Evolutionary conservation across 371 early-diverging fungal genomes (phyloP).

Genomic region (Mortierella sp.): DNA sequence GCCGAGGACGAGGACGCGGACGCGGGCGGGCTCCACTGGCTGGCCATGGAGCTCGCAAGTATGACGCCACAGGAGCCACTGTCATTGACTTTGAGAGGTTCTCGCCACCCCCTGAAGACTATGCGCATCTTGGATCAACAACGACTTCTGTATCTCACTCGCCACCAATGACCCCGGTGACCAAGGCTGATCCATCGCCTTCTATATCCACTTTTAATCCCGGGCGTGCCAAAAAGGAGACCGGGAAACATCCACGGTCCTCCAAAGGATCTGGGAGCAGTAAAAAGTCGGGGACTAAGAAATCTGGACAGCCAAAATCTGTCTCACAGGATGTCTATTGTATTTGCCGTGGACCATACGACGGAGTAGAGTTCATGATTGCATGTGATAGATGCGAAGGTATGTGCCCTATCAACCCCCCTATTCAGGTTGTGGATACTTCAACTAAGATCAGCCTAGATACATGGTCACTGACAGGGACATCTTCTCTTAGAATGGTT

Average conservation of each 20-base stretch:
- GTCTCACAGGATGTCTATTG: constrained; percentile 58
- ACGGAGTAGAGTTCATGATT: constrained; percentile 55
- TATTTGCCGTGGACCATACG: constrained; percentile 62
- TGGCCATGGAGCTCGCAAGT: constrained; percentile 28
- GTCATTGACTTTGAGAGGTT: constrained; percentile 37
- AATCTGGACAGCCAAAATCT: constrained; percentile 40
- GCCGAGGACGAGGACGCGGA: constrained; percentile 38
- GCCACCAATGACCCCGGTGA: too few species aligned
- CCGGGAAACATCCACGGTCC: constrained; percentile 20
- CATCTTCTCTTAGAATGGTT: constrained; percentile 54
- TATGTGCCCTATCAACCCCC: constrained; percentile 10
- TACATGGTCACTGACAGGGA: background rate
- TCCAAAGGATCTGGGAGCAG: constrained; percentile 19
- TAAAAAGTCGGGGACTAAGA: constrained; percentile 37
- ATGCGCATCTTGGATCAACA: too few species aligned
- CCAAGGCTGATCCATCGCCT: too few species aligned
- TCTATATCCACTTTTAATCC: background rate
- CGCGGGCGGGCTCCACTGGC: constrained; percentile 31
- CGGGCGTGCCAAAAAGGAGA: background rate
- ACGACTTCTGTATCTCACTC: too few species aligned
- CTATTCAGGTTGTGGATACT: background rate
- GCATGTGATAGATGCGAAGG: constrained; percentile 54
- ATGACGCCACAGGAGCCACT: constrained; percentile 18
- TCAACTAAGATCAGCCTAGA: background rate
- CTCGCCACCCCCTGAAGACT: constrained; percentile 9